Percentiles rank a stretch among this genome's conserved stretches.
Conservation (phyloP, 2,329 filamentous ascomycete genomes). For the Verticillium nonalfalfae region DNA sequence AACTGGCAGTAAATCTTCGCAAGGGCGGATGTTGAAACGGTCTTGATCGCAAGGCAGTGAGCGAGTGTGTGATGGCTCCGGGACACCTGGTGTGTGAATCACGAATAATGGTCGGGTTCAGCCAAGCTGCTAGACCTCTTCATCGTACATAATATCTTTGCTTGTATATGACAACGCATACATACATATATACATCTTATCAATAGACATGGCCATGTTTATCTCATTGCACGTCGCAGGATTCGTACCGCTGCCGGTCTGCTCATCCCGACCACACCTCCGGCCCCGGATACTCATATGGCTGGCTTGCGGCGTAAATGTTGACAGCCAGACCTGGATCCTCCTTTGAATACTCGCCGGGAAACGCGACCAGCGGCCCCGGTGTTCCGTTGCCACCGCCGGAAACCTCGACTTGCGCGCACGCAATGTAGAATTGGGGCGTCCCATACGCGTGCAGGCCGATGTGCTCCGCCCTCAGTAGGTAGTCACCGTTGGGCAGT, state of each 20-base stretch:
- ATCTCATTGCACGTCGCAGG: neutral
- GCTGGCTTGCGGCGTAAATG: conserved; percentile 17
- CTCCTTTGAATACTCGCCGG: conserved; percentile 22
- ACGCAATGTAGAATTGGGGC: conserved; percentile 23
- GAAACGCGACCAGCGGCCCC: conserved; percentile 20
- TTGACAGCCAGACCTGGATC: conserved; percentile 26
- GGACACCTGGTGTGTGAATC: no score
- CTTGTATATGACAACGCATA: neutral
- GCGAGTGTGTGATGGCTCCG: neutral
- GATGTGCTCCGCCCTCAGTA: conserved; percentile 22
- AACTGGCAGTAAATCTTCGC: conserved; percentile 1
- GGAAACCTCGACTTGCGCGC: conserved; percentile 14
- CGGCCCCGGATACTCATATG: neutral
- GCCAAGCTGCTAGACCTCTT: neutral
- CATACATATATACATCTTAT: neutral
- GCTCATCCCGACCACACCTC: neutral
- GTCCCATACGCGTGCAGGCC: conserved; percentile 22
- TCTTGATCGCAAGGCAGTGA: neutral
- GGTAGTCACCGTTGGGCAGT: conserved; percentile 15
- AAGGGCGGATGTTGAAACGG: neutral
- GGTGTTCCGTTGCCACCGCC: conserved; percentile 22
- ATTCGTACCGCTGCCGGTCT: no score
- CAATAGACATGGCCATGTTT: neutral
- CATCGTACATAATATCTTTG: neutral
- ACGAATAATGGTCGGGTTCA: no score